Evolutionary conservation across 495 filamentous ascomycete species (phyloP).

Genomic region (Aspergillus bertholletiae): DNA sequence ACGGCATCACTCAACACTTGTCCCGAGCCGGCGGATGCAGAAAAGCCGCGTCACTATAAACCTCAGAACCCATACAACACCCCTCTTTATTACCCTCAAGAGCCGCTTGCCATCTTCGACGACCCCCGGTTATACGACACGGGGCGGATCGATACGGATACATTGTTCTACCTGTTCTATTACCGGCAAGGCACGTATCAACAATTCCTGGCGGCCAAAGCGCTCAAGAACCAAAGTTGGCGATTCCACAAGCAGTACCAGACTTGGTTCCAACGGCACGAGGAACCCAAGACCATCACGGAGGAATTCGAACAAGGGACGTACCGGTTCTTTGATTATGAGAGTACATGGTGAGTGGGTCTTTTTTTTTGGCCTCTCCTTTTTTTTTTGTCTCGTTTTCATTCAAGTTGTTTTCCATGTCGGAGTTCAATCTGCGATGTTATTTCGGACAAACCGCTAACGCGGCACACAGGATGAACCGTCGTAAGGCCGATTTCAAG

Average conservation of each 20-base stretch:
- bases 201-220: slow-evolving; percentile 94
- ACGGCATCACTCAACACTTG: slow-evolving; percentile 63
- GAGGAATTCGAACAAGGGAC: slow-evolving; percentile 98
- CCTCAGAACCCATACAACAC: slow-evolving; percentile 77
- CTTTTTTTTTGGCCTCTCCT: slow-evolving; percentile 5
- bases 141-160: slow-evolving; percentile 82
- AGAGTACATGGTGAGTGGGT: slow-evolving; percentile 88
- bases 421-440: neutral
- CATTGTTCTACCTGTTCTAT: slow-evolving; percentile 98
- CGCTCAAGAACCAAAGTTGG: slow-evolving; percentile 96
- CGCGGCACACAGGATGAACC: slow-evolving; percentile 80
- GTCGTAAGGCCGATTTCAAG: slow-evolving; percentile 96
- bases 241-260: slow-evolving; percentile 99
- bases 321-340: slow-evolving; percentile 98
- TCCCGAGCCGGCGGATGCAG: slow-evolving; percentile 74
- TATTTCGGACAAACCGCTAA: neutral
- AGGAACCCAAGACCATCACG: slow-evolving; percentile 96
- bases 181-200: slow-evolving; percentile 95
- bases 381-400: neutral
- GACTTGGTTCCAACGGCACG: slow-evolving; percentile 98
- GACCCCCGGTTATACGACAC: slow-evolving; percentile 79
- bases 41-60: slow-evolving; percentile 77
- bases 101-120: slow-evolving; percentile 83
- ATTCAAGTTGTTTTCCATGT: neutral
- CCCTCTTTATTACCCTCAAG: slow-evolving; percentile 83